Evolutionary conservation across 108 stramenopile species (phyloP), one percentile per base, ranked within the genome.

Genomic region (Cyclotella baltica): DNA sequence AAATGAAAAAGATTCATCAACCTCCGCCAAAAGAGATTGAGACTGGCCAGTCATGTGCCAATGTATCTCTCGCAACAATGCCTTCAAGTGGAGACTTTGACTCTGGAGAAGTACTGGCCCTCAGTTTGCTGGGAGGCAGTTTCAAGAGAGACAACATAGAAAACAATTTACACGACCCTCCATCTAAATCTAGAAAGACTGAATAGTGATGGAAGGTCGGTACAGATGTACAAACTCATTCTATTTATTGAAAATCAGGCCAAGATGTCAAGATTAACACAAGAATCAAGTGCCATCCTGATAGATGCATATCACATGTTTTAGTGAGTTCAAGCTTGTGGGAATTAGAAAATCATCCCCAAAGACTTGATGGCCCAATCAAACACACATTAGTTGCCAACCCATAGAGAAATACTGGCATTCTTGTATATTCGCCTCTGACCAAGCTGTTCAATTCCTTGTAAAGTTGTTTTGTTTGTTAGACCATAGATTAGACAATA

Each of bases 81-180:
- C 63, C 69, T 30, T 23, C 43, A 52, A 52, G 57, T 40, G 80
- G 73, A 43, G 68, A 28, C 18, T 81, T 81, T 62, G 80, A 81
- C 63, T 81, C 80, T 13, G 59, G 50, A 27, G 73, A 81, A 59
- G 80, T 81, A 22, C 47, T 81, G 30, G 80, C 80, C 37, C 62
- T 81, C 6, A 77, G 76, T 59, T 29, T 70, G 48, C 25, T 77
- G 61, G 76, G 76, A 9, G 68, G 68, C 27, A 77, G 31, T 48
- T 53, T 77, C 19, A 47, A 47, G 57, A 77, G 59, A 53, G 68
- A 77, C 29, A 69, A 61, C 40, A 53, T 58, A 30, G 16, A 58
- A 9, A 8, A 58, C 29, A 58, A 58, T 30, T 58, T 65, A 56
- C 10, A 31, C 28, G 16, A 61, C 18, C 31, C 56, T 18, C 66